Conservation (phyloP, 2,329 filamentous ascomycete species). For the Aspergillus fumigatus region DNA sequence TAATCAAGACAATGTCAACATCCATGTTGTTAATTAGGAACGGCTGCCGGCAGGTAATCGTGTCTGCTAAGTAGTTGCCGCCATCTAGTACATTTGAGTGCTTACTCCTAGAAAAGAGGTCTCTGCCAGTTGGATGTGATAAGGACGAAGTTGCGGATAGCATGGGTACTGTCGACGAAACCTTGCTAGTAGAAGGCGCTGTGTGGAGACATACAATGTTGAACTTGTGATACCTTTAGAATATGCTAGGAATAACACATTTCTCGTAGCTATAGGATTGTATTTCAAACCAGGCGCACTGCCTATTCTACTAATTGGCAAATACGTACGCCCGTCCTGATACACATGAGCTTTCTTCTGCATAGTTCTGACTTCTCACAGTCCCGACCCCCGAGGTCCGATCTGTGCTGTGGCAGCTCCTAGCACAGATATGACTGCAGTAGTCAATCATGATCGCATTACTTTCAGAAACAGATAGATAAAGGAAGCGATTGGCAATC, state of each 20-base stretch:
- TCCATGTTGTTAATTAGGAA: constrained; percentile 46
- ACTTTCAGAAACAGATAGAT: no score
- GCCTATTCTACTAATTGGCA: no score
- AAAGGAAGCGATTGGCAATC: no score
- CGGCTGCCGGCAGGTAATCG: constrained; percentile 49
- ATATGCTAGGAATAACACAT: no score
- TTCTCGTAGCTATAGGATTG: no score
- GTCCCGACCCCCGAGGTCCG: neutral
- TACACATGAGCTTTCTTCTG: neutral
- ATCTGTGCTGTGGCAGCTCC: constrained; percentile 1
- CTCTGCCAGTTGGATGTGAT: neutral
- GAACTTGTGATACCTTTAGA: no score
- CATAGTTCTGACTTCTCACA: constrained; percentile 16
- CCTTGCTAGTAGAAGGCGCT: no score
- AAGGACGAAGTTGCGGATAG: neutral
- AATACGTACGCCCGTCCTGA: neutral
- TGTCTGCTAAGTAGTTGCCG: no score
- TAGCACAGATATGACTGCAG: constrained; percentile 1
- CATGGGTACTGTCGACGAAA: neutral
- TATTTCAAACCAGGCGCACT: no score
- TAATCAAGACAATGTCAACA: constrained; percentile 37
- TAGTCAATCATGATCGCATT: constrained; percentile 1
- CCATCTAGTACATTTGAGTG: no score
- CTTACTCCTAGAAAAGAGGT: constrained; percentile 12
- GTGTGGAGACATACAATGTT: no score